Conservation (phyloP, 495 filamentous ascomycete species). For the Letharia columbiana region DNA sequence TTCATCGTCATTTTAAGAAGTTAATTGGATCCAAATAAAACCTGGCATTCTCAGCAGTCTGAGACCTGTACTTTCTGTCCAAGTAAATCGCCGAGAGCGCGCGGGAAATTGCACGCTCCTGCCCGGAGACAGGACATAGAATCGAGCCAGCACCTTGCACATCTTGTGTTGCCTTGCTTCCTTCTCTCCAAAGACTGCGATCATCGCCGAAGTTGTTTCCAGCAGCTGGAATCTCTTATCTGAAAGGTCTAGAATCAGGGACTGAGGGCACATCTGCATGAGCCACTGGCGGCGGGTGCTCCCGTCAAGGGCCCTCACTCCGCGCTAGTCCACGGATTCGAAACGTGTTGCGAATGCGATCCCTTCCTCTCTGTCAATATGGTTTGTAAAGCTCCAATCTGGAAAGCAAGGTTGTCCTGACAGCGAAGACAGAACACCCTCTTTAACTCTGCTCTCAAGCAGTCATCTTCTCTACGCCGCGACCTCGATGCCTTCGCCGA, state of each 20-base stretch:
- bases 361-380: constrained; percentile 8
- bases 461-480: constrained; percentile 76
- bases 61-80: background rate
- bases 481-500: constrained; percentile 70
- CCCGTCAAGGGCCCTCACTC: background rate
- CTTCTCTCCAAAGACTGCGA: background rate
- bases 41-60: background rate
- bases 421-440: constrained; percentile 58
- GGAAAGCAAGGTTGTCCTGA: background rate
- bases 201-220: background rate
- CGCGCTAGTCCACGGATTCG: background rate
- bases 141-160: background rate
- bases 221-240: background rate
- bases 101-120: background rate
- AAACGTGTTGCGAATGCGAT: constrained; percentile 1
- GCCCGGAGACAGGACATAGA: background rate
- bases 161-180: background rate
- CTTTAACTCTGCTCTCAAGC: constrained; percentile 93
- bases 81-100: background rate
- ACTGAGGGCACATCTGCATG: background rate
- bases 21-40: background rate
- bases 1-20: background rate
- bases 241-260: background rate
- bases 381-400: constrained; percentile 16
- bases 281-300: constrained; percentile 1